These are phyloP conservation scores for Salix viminalis DNA, from an alignment of 345 rosid genomes.

Conservation along the genomic window DNA sequence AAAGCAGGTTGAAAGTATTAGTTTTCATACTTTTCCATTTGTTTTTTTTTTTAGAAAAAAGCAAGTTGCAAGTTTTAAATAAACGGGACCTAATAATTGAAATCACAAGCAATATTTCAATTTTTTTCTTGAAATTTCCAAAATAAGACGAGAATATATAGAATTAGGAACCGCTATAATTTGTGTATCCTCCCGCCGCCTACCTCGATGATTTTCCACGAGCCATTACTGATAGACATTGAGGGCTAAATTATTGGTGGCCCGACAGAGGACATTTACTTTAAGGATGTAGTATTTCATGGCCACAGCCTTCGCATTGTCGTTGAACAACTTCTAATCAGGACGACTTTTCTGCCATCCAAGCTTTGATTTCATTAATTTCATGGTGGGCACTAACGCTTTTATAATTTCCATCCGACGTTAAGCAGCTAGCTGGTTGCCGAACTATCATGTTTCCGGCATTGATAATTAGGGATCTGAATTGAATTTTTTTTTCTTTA, in stretches of 20 bases:
- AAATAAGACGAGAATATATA: not conserved
- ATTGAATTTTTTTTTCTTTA: too few species aligned
- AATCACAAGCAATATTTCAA: not conserved
- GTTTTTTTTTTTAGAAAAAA: too few species aligned
- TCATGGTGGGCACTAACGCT: not conserved
- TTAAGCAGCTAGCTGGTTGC: not conserved
- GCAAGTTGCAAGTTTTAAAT: too few species aligned
- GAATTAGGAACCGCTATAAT: not conserved
- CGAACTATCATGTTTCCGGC: too few species aligned
- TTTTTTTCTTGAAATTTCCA: too few species aligned
- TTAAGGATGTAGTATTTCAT: constrained; percentile 13
- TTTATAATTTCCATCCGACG: not conserved
- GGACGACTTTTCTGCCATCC: not conserved
- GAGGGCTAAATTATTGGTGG: constrained; percentile 34
- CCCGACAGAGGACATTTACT: constrained; percentile 18
- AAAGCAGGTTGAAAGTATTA: too few species aligned
- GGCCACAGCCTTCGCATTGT: not conserved
- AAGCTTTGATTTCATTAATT: constrained; percentile 1
- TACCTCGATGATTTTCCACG: constrained; percentile 4
- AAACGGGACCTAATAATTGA: not conserved
- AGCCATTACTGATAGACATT: constrained; percentile 9
- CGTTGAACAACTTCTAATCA: not conserved
- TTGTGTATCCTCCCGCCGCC: constrained; percentile 3
- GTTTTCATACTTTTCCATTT: too few species aligned
- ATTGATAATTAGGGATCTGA: not conserved